Percentiles rank a stretch among this genome's conserved stretches.
These are phyloP conservation scores for Sporothrix variecibatus DNA, from an alignment of 2,329 filamentous ascomycete genomes.

Conservation along the genomic window DNA sequence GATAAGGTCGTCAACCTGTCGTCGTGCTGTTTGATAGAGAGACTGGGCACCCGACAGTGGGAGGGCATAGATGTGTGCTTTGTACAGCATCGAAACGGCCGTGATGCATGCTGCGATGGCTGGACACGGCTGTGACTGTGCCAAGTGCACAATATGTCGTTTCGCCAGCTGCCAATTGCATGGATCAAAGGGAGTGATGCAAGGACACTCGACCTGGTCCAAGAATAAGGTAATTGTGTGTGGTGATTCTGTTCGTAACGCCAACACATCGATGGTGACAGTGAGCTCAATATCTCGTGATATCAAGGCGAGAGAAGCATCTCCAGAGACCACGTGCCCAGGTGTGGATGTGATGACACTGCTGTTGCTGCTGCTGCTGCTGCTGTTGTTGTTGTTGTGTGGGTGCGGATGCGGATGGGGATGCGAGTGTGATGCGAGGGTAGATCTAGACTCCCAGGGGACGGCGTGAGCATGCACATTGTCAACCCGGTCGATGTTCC, in stretches of 20 bases:
- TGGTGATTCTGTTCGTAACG: not conserved
- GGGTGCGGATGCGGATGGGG: not conserved
- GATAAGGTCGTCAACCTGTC: not conserved
- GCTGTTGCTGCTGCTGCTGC: not conserved
- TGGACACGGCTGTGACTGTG: not conserved
- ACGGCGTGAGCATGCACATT: not conserved
- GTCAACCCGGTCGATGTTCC: not conserved
- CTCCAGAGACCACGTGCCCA: not conserved
- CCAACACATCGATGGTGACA: conserved; percentile 13
- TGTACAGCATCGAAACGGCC: not conserved
- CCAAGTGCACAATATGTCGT: not conserved
- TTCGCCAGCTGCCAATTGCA: conserved; percentile 14
- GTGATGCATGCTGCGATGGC: not conserved
- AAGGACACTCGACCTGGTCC: conserved; percentile 15
- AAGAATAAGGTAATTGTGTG: not conserved
- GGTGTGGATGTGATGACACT: not conserved
- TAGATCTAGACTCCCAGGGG: not conserved
- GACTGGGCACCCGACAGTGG: not conserved
- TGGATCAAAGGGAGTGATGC: conserved; percentile 12
- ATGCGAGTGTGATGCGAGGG: not conserved
- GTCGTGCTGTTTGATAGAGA: not conserved
- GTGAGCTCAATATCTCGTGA: conserved; percentile 19
- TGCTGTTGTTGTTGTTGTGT: not conserved
- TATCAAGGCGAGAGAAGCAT: conserved; percentile 3
- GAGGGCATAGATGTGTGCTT: not conserved